A percentile compares a stretch with the other conserved stretches of the same genome.
phyloP scores from a whole-genome alignment of 225 moss, liverwort and hornwort species.

The Climacium dendroides region DNA sequence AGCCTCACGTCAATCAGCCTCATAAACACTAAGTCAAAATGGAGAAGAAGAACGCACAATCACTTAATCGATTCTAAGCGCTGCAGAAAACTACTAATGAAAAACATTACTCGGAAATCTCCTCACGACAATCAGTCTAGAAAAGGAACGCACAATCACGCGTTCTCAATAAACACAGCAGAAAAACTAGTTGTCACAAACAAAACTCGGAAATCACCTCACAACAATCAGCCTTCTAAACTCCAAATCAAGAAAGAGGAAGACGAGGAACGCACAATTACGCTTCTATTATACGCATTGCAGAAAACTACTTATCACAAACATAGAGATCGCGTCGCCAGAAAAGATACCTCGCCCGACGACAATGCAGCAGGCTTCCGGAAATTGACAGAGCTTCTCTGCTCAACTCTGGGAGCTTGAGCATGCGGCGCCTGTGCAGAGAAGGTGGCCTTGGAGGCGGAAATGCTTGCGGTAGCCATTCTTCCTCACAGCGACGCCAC shows the following conservation, averaged over 20 bases:
- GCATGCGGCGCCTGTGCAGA: not conserved
- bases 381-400: not conserved
- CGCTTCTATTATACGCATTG: not conserved
- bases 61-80: not conserved
- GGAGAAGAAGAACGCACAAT: not conserved
- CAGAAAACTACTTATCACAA: not conserved
- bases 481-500: not conserved
- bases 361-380: not conserved
- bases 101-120: not conserved
- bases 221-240: not conserved
- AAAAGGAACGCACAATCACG: not conserved
- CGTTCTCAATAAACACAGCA: not conserved
- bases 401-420: not conserved
- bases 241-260: not conserved
- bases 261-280: not conserved
- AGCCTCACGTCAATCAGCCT: not conserved
- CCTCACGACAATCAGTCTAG: not conserved
- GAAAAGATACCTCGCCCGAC: not conserved
- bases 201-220: not conserved
- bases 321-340: not conserved
- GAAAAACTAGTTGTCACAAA: not conserved
- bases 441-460: conserved; percentile 2
- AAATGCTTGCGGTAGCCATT: conserved; percentile 23
- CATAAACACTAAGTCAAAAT: not conserved
- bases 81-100: not conserved